A percentile compares a stretch with the other conserved stretches of the same genome.
phyloP scores from a whole-genome alignment of 345 rosid species.

The Hibiscus syriacus region DNA sequence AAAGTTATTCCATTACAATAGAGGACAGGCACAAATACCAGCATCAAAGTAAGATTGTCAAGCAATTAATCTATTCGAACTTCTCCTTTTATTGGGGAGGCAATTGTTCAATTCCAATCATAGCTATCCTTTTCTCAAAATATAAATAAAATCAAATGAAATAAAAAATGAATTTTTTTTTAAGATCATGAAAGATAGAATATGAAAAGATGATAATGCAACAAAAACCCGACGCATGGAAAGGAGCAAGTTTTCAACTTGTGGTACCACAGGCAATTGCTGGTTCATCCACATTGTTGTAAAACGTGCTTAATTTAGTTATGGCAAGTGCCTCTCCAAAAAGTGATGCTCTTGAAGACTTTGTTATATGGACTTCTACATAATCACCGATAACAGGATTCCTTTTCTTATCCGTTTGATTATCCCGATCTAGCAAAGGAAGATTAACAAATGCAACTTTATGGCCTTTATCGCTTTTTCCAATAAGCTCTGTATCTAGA shows the following conservation, averaged over 20 bases:
- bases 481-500: conserved; percentile 77
- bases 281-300: conserved; percentile 27
- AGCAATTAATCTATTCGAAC: no score
- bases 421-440: conserved; percentile 35
- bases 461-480: conserved; percentile 85
- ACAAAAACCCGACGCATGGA: not conserved
- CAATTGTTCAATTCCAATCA: no score
- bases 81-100: no score
- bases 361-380: conserved; percentile 60
- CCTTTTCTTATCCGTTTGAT: conserved; percentile 21
- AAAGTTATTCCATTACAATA: no score
- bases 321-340: conserved; percentile 71
- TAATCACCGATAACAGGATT: conserved; percentile 65
- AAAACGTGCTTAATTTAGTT: conserved; percentile 59
- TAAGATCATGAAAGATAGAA: no score
- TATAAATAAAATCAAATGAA: no score
- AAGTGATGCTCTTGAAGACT: conserved; percentile 67
- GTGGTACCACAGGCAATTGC: conserved; percentile 44
- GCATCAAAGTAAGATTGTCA: no score
- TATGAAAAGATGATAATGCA: no score
- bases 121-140: no score
- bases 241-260: conserved; percentile 10
- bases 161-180: no score
- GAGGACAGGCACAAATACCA: no score
- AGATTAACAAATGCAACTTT: conserved; percentile 48